Evolutionary conservation across 495 filamentous ascomycete species (phyloP), one percentile per base, ranked within the genome.

Genomic region (Penicillium manginii): DNA sequence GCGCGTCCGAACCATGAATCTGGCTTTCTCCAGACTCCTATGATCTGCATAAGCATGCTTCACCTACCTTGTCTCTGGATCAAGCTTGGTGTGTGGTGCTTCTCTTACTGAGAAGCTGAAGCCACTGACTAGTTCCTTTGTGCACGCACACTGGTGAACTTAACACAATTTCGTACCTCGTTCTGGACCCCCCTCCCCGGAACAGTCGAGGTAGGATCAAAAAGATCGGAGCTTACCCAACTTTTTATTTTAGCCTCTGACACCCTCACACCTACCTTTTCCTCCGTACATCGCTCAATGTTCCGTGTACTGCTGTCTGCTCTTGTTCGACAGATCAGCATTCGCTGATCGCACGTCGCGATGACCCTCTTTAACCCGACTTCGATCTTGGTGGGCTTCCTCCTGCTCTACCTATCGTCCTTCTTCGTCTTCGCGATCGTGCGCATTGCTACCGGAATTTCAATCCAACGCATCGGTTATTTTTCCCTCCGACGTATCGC

Each of bases 371-470:
- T 86, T 49, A 83, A 73, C 48, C 87, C 88, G 55, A 90, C 92
- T 64, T 96, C 96, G 72, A 76, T 96, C 26, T 83, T 96, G 58
- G 93, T 92, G 57, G 76, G 93, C 53, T 57, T 93, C 66, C 83
- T 97, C 58, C 83, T 98, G 48, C 80, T 91, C 49, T 98, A 97
- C 81, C 84, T 99, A 21, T 87, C 84, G 59, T 91, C 92, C 57
- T 98, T 99, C 68, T 85, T 98, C 54, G 73, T 97, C 54, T 97
- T 99, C 73, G 94, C 96, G 59, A 84, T 97, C 60, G 77, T 98
- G 57, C 91, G 94, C 18, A 91, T 97, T 63, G 73, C 94, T 54
- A 97, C 93, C 54, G 96, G 94, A 53, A 79, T 99, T 40, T 99
- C 94, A 2, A 97, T 99, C 61, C 94, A 99, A 73, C 87, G 94